Conservation (phyloP, 148 eudicot species). For the Camellia lanceoleosa region DNA sequence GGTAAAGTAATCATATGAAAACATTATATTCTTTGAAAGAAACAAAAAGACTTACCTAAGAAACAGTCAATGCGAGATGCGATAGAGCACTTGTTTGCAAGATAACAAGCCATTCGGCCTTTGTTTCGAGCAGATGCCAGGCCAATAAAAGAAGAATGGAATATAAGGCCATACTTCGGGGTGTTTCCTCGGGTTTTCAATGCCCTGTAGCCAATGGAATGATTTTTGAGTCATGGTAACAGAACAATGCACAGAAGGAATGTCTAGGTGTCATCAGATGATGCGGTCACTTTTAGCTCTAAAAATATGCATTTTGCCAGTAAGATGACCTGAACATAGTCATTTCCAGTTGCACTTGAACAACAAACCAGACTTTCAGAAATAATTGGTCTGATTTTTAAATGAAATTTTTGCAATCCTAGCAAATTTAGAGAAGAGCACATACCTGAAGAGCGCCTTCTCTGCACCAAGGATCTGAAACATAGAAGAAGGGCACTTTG, state of each 20-base stretch:
- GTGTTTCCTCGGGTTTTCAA: slow-evolving; percentile 91
- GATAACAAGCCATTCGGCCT: slow-evolving; percentile 99
- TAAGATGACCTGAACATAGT: not conserved
- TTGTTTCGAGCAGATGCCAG: slow-evolving; percentile 91
- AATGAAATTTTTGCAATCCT: not conserved
- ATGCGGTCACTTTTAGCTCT: not conserved
- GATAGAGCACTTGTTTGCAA: slow-evolving; percentile 97
- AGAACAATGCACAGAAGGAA: no score
- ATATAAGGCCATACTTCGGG: slow-evolving; percentile 93
- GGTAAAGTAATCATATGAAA: not conserved
- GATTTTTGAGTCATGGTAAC: not conserved
- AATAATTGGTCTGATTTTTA: not conserved
- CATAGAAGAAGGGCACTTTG: slow-evolving; percentile 95
- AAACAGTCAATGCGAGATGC: slow-evolving; percentile 97
- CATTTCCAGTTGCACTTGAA: not conserved
- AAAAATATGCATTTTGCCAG: not conserved
- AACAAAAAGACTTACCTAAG: slow-evolving; percentile 46
- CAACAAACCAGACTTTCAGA: not conserved
- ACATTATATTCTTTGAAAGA: not conserved
- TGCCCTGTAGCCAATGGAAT: slow-evolving; percentile 52
- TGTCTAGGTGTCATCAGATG: not conserved
- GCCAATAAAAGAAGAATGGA: slow-evolving; percentile 97
- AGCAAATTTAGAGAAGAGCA: not conserved
- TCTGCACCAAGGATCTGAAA: slow-evolving; percentile 98
- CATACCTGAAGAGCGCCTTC: slow-evolving; percentile 90